Evolutionary conservation across 2,329 filamentous ascomycete genomes (phyloP), one percentile per base, ranked within the genome.

Genomic region (Claviceps digitariae): DNA sequence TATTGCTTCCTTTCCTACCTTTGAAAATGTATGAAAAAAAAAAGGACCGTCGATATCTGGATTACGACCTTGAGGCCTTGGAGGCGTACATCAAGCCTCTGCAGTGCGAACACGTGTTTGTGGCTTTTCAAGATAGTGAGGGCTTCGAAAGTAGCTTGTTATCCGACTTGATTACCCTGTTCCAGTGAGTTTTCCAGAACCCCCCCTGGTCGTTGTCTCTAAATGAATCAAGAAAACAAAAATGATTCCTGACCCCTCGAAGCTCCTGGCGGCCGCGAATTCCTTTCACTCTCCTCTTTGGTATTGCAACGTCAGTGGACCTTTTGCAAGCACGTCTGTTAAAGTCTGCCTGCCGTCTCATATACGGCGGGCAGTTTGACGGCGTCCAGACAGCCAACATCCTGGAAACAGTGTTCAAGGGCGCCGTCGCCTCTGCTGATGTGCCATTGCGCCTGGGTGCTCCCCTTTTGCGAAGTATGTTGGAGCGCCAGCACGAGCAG

Each of bases 101-200:
- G 40, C 65, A 68, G 25, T 76, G 75, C 31, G 68, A 76, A 43
- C 80, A 81, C 59, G 77, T 91, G 10, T 76, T 88, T 51, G 72
- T 94, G 49, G 81, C 84, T 0, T 82, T 93, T 55, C 84, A 90
- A 64, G 87, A 93, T 62, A 89, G 86, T 57, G 88, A 93, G 67
- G 87, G 84, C 0, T 90, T 93, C 62, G 87, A 90, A 60, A 80
- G 80, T 48, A 71, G 72, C 31, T 67, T 93, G n/a, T 69, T 94
- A 13, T 82, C 82, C 1, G 86, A 91, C 54, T 63, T 89, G 38
- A 76, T 91, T 47, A 73, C 76, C 40, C 74, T 90, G 5, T 75
- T 91, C 55, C 78, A 79, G 83, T 86, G 72, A 49, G 75, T 68
- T 9, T 34, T 49, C 44, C 52, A 43, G 40, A 23, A n/a, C n/a